Evolutionary conservation across 169 alveolate species (phyloP).

Genomic region (Plasmodium relictum): DNA sequence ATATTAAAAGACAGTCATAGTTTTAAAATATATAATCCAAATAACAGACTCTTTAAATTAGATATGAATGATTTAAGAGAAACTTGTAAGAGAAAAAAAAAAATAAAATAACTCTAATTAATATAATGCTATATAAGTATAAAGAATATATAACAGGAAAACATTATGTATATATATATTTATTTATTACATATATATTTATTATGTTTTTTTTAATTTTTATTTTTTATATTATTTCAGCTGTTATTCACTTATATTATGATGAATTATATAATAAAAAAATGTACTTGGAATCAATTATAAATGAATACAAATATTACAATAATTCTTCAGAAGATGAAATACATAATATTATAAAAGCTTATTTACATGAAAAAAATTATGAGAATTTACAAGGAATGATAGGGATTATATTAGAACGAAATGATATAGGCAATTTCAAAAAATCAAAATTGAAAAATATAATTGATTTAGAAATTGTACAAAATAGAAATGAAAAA

Average conservation of each 20-base stretch:
- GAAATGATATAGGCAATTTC: constrained; percentile 9
- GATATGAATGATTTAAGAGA: constrained; percentile 32
- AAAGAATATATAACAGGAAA: not conserved
- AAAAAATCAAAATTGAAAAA: constrained; percentile 14
- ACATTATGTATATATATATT: not conserved
- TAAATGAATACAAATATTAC: not conserved
- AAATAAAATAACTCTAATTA: not conserved
- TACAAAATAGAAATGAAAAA: constrained; percentile 14
- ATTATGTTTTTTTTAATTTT: not conserved
- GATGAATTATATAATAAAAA: constrained; percentile 42
- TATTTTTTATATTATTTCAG: not conserved
- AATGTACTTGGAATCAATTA: constrained; percentile 28
- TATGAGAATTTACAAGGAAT: constrained; percentile 28
- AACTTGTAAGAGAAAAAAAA: constrained; percentile 12
- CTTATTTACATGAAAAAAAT: constrained; percentile 4
- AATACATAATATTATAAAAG: constrained; percentile 8
- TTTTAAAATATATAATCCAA: constrained; percentile 26
- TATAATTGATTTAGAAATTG: constrained; percentile 30
- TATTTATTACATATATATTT: not conserved
- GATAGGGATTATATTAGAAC: constrained; percentile 10
- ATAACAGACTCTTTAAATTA: constrained; percentile 5
- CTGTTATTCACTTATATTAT: constrained; percentile 16
- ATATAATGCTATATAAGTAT: not conserved
- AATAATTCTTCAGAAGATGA: constrained; percentile 13
- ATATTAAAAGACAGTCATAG: constrained; percentile 36